Base-by-base conservation (phyloP, 2,329 filamentous ascomycete species). In the Trichoderma oligosporum region DNA sequence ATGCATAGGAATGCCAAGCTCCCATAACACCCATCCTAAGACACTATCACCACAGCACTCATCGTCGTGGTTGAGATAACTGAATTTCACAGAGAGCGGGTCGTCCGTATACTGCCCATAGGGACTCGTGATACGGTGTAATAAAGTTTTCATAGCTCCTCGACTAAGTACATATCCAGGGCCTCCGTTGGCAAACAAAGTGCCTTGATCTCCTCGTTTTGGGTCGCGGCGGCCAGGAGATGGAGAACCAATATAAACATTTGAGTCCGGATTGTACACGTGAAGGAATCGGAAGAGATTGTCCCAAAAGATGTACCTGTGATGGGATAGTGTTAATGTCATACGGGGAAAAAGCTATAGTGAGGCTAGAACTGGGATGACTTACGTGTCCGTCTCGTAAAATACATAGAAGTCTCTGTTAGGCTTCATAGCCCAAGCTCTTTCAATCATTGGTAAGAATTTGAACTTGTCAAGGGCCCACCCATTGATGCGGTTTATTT, bases 381-480 rank as follows among this genome's bases (percentile, higher is more conserved):
- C 70, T 60, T 74, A 81, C 46, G 80, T 83, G 64, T 83, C 80
- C 3, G 79, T 78, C 61, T 83, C 80, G 44, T 81, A 76, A 64
- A 82, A 81, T 55, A 83, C 74, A 61, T 80, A 82, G 74, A 81
- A 82, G 39, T 78, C 71, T 45, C 76, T 76, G 16, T 74, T 68
- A 2, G 75, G 75, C 29, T 76, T 77, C 55, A 70, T 67, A 18
- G 70, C 68, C 68, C 78, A 80, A 0, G 79, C 76, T 27, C 74
- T 68, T 58, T 81, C 77, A 4, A 82, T 70, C 74, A 81, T 80
- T 38, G 80, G 78, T 24, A 83, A 65, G 61, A 82, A 82, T 65
- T 83, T 83, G 72, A 77, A 82, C 64, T 79, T 80, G 67, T 83
- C 80, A 36, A 82, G 71, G 18, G 68, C 73, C 80, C 80, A 82